phyloP scores from a whole-genome alignment of 345 rosid species.

The Lepidium africanum region DNA sequence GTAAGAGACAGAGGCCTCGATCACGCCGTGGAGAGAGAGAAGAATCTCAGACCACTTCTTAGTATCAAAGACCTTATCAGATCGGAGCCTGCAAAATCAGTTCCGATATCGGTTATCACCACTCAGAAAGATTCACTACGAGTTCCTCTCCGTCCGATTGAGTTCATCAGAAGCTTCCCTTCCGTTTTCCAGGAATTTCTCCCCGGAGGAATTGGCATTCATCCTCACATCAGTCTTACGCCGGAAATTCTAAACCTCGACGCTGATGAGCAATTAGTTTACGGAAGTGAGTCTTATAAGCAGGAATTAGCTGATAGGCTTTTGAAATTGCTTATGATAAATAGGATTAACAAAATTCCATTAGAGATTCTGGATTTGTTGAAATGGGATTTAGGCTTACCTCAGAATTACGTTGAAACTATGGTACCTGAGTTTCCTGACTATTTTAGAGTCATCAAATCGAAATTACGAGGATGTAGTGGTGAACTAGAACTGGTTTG shows the following conservation, averaged over 20 bases:
- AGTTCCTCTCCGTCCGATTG: constrained; percentile 79
- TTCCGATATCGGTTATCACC: constrained; percentile 61
- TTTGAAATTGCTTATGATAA: constrained; percentile 64
- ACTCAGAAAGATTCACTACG: constrained; percentile 42
- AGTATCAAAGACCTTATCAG: constrained; percentile 66
- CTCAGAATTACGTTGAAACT: constrained; percentile 41
- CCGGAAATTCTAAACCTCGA: constrained; percentile 67
- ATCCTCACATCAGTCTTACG: constrained; percentile 80
- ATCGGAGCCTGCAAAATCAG: constrained; percentile 82
- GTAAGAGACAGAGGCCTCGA: constrained; percentile 92
- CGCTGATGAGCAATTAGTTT: constrained; percentile 77
- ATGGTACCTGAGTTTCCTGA: constrained; percentile 81
- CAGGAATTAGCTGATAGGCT: constrained; percentile 63
- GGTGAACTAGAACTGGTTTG: constrained; percentile 71
- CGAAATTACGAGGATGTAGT: background rate
- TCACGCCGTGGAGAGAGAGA: constrained; percentile 85
- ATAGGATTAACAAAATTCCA: constrained; percentile 53
- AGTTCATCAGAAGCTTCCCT: constrained; percentile 72
- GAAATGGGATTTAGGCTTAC: constrained; percentile 86
- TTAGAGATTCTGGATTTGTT: constrained; percentile 45
- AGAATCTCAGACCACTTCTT: constrained; percentile 60
- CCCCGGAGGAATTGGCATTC: constrained; percentile 68
- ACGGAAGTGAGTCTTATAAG: constrained; percentile 58
- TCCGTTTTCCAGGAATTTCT: constrained; percentile 61
- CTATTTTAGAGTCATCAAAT: constrained; percentile 48